These are phyloP conservation scores for Xerocomus minutiporus DNA, from an alignment of 1,284 basidiomycete genomes.

Conservation along the genomic window DNA sequence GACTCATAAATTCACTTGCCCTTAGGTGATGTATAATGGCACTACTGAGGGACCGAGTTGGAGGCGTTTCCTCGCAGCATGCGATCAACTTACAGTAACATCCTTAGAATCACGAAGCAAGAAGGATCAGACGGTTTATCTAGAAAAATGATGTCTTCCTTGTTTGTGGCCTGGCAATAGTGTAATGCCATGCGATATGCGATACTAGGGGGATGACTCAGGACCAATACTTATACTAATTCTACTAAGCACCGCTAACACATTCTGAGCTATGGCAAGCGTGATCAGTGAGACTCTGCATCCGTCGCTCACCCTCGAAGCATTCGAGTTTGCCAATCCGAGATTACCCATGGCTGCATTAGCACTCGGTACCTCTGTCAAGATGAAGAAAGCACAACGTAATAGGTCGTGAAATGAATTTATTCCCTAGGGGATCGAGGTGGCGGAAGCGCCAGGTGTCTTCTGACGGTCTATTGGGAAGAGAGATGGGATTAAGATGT, in stretches of 20 bases:
- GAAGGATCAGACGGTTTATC: slow-evolving; percentile 6
- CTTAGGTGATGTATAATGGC: slow-evolving; percentile 47
- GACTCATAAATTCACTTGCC: slow-evolving; percentile 3
- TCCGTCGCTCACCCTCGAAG: slow-evolving; percentile 79
- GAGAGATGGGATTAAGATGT: slow-evolving; percentile 85
- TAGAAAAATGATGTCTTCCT: slow-evolving; percentile 13
- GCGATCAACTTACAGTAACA: slow-evolving; percentile 43
- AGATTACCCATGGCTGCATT: slow-evolving; percentile 86
- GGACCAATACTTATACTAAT: no score
- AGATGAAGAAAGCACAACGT: slow-evolving; percentile 54
- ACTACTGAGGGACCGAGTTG: slow-evolving; percentile 41
- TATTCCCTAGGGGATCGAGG: slow-evolving; percentile 87
- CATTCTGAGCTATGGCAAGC: no score
- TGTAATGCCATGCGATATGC: not conserved
- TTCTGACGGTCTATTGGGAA: slow-evolving; percentile 96
- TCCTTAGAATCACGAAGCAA: slow-evolving; percentile 18
- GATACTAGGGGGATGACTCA: no score
- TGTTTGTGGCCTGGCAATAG: not conserved
- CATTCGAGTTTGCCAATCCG: slow-evolving; percentile 92
- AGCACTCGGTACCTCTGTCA: slow-evolving; percentile 42
- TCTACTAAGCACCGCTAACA: no score
- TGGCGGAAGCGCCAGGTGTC: slow-evolving; percentile 66
- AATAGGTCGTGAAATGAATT: slow-evolving; percentile 70
- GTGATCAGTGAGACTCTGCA: no score
- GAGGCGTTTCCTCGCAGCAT: slow-evolving; percentile 49